phyloP scores from a whole-genome alignment of 257 asterid genomes.

The Solanum okadae region DNA sequence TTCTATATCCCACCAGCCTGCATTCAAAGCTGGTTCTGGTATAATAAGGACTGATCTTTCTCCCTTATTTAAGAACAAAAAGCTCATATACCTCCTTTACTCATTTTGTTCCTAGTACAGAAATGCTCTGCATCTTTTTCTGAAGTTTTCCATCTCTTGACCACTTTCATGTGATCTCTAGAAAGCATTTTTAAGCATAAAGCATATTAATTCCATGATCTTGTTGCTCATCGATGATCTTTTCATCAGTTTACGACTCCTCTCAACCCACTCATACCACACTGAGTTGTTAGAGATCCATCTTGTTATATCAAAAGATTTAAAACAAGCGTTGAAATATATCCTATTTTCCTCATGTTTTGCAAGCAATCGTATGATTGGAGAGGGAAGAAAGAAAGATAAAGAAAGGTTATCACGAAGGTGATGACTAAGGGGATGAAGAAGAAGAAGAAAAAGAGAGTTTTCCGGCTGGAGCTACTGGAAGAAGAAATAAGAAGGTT shows the following conservation, averaged over 20 bases:
- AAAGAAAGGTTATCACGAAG: not conserved
- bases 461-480: not conserved
- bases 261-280: not conserved
- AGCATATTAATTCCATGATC: not conserved
- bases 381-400: not conserved
- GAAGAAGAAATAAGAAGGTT: not conserved
- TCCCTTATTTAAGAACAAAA: not conserved
- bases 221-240: not conserved
- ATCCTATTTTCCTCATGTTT: not conserved
- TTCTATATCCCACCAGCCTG: not conserved
- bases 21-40: not conserved
- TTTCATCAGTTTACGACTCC: not conserved
- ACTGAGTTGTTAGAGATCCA: not conserved
- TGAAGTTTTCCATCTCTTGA: not conserved
- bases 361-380: not conserved
- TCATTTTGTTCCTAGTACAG: not conserved
- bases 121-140: not conserved
- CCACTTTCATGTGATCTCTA: not conserved
- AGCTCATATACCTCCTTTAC: not conserved
- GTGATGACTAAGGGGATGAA: not conserved
- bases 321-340: not conserved
- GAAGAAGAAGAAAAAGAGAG: not conserved
- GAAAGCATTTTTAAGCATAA: not conserved
- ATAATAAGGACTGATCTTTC: not conserved
- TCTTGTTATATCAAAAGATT: not conserved